phyloP scores from a whole-genome alignment of 345 rosid genomes.

The Syzygium jambos region DNA sequence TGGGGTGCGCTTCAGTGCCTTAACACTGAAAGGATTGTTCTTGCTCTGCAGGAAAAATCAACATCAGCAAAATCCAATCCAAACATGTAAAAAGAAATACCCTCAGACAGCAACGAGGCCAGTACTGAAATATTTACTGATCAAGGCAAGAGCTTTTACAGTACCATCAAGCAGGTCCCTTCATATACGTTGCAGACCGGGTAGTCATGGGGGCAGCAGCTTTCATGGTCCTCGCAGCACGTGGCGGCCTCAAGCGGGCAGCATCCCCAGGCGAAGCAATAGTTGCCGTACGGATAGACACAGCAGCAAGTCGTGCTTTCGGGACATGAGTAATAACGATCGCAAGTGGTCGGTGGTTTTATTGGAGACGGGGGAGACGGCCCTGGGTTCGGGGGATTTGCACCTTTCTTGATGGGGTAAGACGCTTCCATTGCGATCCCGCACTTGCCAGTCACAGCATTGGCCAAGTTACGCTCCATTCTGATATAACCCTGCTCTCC shows the following conservation, averaged over 20 bases:
- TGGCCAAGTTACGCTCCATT: constrained; percentile 48
- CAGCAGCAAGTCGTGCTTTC: constrained; percentile 87
- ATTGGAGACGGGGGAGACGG: constrained; percentile 94
- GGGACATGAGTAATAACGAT: constrained; percentile 49
- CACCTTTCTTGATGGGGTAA: constrained; percentile 72
- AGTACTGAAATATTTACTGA: neutral
- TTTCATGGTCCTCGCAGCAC: constrained; percentile 71
- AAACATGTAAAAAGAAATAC: neutral
- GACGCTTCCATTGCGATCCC: constrained; percentile 85
- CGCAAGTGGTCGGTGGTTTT: constrained; percentile 65
- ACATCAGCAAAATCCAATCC: neutral
- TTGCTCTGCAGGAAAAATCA: constrained; percentile 49
- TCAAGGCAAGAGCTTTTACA: neutral
- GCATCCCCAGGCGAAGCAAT: constrained; percentile 91
- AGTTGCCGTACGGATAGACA: constrained; percentile 33
- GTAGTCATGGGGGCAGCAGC: constrained; percentile 84
- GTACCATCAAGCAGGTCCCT: constrained; percentile 68
- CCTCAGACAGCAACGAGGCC: neutral
- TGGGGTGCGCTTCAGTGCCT: constrained; percentile 63
- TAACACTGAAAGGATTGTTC: constrained; percentile 63
- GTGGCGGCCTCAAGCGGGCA: constrained; percentile 84
- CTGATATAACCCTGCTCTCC: constrained; percentile 77
- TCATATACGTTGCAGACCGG: constrained; percentile 54
- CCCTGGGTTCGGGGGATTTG: constrained; percentile 89
- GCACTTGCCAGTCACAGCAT: constrained; percentile 48